phyloP scores from a whole-genome alignment of 1,284 basidiomycete genomes.

The Fistulina hepatica region DNA sequence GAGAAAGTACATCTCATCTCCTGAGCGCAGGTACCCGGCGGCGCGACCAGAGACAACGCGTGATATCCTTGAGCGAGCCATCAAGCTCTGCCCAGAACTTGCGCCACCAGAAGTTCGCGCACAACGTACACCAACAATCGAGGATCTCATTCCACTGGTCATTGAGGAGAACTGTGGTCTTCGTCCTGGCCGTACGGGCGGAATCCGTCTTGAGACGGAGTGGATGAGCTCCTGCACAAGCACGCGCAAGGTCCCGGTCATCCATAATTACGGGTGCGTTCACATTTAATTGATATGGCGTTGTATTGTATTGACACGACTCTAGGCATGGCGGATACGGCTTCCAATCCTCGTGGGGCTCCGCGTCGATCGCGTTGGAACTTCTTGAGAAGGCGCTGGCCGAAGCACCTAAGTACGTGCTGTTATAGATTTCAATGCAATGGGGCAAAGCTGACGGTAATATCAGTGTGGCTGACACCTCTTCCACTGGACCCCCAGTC shows the following conservation, averaged over 20 bases:
- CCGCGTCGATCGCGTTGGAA: slow-evolving; percentile 36
- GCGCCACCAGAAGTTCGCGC: slow-evolving; percentile 44
- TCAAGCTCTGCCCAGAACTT: slow-evolving; percentile 55
- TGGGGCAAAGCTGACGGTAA: too few relatives aligned
- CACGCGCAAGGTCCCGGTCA: slow-evolving; percentile 20
- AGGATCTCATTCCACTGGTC: slow-evolving; percentile 52
- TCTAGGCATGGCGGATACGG: slow-evolving; percentile 39
- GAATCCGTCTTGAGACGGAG: slow-evolving; percentile 50
- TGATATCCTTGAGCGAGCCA: slow-evolving; percentile 47
- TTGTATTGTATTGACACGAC: too few relatives aligned
- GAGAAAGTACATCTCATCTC: neutral
- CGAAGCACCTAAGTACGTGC: slow-evolving; percentile 1
- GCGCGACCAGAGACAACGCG: slow-evolving; percentile 50
- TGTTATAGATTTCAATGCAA: too few relatives aligned
- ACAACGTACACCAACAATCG: slow-evolving; percentile 37
- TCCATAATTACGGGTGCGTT: slow-evolving; percentile 52
- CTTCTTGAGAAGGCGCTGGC: slow-evolving; percentile 31
- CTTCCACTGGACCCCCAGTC: too few relatives aligned
- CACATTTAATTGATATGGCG: slow-evolving; percentile 15
- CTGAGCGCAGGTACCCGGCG: slow-evolving; percentile 24
- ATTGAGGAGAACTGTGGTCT: slow-evolving; percentile 67
- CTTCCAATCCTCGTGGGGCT: slow-evolving; percentile 53
- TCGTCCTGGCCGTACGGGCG: slow-evolving; percentile 63
- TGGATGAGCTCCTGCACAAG: slow-evolving; percentile 21
- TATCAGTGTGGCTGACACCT: too few relatives aligned